These are phyloP conservation scores for Pythium volutum DNA, from an alignment of 352 stramenopile species.

Conservation along the genomic window DNA sequence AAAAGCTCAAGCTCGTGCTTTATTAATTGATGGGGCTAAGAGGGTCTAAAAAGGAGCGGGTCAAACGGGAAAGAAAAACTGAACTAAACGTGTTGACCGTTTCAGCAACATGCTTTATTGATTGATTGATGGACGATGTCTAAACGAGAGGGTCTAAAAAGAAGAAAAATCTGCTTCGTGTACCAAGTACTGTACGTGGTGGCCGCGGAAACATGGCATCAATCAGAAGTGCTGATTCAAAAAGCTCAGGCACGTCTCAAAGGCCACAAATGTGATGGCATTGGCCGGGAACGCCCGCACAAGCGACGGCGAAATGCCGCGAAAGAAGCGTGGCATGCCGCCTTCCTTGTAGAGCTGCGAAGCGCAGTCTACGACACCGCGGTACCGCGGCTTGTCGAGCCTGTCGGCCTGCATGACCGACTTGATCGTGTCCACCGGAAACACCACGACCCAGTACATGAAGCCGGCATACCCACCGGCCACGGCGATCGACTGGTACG, in stretches of 20 bases:
- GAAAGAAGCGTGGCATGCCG: conserved; percentile 64
- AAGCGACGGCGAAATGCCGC: conserved; percentile 74
- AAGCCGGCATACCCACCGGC: conserved; percentile 75
- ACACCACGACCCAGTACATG: conserved; percentile 83
- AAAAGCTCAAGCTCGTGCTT: conserved; percentile 73
- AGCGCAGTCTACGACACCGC: conserved; percentile 64
- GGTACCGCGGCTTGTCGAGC: conserved; percentile 67
- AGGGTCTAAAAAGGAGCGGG: neutral
- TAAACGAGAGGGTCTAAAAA: neutral
- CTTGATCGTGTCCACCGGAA: conserved; percentile 82
- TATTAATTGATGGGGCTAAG: conserved; percentile 26
- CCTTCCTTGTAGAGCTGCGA: conserved; percentile 68
- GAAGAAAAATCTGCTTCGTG: neutral
- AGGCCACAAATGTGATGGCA: conserved; percentile 83
- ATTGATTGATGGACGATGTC: too few relatives aligned
- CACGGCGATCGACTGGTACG: conserved; percentile 70
- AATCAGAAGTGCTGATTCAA: conserved; percentile 67
- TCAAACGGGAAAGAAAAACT: neutral
- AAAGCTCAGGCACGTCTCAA: conserved; percentile 77
- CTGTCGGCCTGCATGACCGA: conserved; percentile 78
- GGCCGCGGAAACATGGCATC: too few relatives aligned
- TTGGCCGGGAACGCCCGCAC: conserved; percentile 77
- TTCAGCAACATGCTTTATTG: too few relatives aligned
- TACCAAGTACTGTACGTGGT: conserved; percentile 7
- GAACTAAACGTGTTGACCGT: too few relatives aligned